Percentiles rank a stretch among this genome's conserved stretches.
Conservation (phyloP, 1,284 basidiomycete species). For the Hymenochaete sp. region DNA sequence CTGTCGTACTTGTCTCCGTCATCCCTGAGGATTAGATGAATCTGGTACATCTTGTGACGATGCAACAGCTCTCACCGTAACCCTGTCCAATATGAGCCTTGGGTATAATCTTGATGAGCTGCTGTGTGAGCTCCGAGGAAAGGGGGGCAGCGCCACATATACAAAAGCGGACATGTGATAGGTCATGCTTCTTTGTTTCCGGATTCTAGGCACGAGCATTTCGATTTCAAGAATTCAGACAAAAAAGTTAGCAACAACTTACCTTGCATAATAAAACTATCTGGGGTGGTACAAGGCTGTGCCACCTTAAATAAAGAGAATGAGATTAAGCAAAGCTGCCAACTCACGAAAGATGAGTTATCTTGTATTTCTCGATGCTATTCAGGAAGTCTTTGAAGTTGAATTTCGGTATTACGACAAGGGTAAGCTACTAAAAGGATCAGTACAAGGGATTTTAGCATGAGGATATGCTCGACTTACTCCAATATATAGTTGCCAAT, state of each 20-base stretch:
- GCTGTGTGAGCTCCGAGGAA: constrained; percentile 51
- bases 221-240: constrained; percentile 9
- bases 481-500: constrained; percentile 44
- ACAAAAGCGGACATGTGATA: constrained; percentile 50
- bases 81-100: constrained; percentile 55
- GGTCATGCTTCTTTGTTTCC: constrained; percentile 54
- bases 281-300: constrained; percentile 61
- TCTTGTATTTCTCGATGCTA: constrained; percentile 58
- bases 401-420: constrained; percentile 72
- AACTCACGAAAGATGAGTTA: constrained; percentile 56
- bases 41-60: constrained; percentile 15
- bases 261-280: constrained; percentile 54
- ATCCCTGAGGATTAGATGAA: constrained; percentile 25
- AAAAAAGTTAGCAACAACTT: constrained; percentile 17
- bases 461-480: constrained; percentile 30
- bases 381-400: constrained; percentile 57
- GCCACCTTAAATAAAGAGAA: constrained; percentile 20
- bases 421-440: constrained; percentile 34
- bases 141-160: constrained; percentile 71
- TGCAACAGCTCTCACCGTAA: constrained; percentile 39
- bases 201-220: constrained; percentile 47
- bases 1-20: constrained; percentile 43
- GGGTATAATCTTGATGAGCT: constrained; percentile 49
- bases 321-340: constrained; percentile 16
- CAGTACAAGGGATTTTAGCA: constrained; percentile 3